phyloP scores from a whole-genome alignment of 2,329 filamentous ascomycete species.

The Orbilia blumenaviensis region DNA sequence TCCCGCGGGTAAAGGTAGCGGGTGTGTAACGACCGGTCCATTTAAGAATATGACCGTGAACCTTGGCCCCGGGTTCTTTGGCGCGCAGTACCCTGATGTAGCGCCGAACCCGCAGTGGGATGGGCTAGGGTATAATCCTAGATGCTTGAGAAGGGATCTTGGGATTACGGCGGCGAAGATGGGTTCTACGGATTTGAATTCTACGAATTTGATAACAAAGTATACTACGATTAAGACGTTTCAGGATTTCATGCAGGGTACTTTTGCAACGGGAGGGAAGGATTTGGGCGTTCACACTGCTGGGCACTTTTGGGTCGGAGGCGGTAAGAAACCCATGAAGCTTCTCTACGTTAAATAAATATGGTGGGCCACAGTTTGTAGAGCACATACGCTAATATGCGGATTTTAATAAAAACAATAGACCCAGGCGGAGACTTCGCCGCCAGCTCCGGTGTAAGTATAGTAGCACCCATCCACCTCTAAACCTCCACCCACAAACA shows the following conservation, averaged over 20 bases:
- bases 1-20: conserved; percentile 61
- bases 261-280: conserved; percentile 58
- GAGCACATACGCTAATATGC: conserved; percentile 3
- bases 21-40: conserved; percentile 60
- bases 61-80: conserved; percentile 58
- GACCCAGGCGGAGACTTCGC: conserved; percentile 64
- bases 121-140: conserved; percentile 59
- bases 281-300: conserved; percentile 61
- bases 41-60: conserved; percentile 63
- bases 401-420: not conserved
- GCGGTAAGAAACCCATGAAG: conserved; percentile 57
- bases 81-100: conserved; percentile 20
- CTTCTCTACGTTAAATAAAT: too few relatives aligned
- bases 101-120: conserved; percentile 47
- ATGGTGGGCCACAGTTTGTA: too few relatives aligned
- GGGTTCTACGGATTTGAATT: conserved; percentile 37
- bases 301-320: conserved; percentile 63
- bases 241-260: conserved; percentile 64
- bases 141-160: conserved; percentile 61
- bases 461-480: not conserved
- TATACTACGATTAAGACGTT: conserved; percentile 61
- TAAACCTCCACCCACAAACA: too few relatives aligned
- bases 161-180: conserved; percentile 29
- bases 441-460: conserved; percentile 60
- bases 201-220: conserved; percentile 38